phyloP scores from a whole-genome alignment of 805 yeast species.

The Candida sakaeoensis region DNA sequence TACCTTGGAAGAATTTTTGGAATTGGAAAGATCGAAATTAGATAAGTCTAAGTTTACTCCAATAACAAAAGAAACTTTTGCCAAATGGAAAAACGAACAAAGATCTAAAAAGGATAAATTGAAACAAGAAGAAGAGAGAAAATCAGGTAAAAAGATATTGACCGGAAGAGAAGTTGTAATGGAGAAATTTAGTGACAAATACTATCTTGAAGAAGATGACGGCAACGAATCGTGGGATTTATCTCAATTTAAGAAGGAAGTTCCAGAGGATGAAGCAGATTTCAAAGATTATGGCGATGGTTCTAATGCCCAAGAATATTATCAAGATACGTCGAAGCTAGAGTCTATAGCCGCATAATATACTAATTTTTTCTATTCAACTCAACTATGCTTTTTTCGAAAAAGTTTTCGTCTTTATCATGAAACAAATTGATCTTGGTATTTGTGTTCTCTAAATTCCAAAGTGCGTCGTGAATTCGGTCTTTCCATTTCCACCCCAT shows the following conservation, averaged over 20 bases:
- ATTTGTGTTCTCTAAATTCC: constrained; percentile 23
- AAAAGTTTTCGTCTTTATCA: constrained; percentile 34
- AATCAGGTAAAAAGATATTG: constrained; percentile 42
- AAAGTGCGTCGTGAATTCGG: constrained; percentile 27
- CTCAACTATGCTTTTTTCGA: constrained; percentile 17
- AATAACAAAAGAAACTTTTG: constrained; percentile 76
- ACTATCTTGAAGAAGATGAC: constrained; percentile 51
- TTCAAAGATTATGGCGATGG: constrained; percentile 79
- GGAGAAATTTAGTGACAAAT: constrained; percentile 56
- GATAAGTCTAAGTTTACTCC: constrained; percentile 79
- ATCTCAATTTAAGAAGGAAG: constrained; percentile 50
- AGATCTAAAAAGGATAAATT: constrained; percentile 49
- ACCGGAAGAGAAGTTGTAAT: constrained; percentile 70
- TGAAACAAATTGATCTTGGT: constrained; percentile 29
- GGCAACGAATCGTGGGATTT: constrained; percentile 54
- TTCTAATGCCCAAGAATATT: constrained; percentile 24
- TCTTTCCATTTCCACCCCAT: constrained; percentile 38
- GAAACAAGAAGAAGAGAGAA: constrained; percentile 28
- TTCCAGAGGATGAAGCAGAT: constrained; percentile 47
- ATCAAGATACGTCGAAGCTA: constrained; percentile 11
- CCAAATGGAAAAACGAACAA: constrained; percentile 77
- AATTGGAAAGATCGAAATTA: constrained; percentile 83
- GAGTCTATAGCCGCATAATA: constrained; percentile 7
- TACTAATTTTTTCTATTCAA: constrained; percentile 6
- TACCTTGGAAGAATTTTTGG: constrained; percentile 92